Evolutionary conservation across 257 asterid species (phyloP).

Genomic region (Ehretia macrophylla): DNA sequence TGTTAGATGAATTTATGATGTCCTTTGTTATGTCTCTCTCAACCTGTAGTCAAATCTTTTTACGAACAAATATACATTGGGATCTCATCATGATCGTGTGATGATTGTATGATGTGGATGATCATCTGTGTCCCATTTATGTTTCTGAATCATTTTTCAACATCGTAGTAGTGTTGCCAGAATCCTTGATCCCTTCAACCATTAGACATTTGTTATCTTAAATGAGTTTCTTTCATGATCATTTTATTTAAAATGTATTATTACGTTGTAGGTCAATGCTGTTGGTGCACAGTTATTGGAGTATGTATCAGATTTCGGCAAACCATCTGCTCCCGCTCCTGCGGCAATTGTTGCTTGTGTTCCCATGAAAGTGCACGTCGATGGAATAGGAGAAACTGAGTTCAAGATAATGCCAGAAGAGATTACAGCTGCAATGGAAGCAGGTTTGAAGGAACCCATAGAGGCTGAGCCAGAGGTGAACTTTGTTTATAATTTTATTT

Average conservation of each 20-base stretch:
- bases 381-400: constrained; percentile 85
- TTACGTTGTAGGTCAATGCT: constrained; percentile 67
- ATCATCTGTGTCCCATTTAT: too few species aligned
- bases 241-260: constrained; percentile 3
- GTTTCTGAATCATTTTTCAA: too few species aligned
- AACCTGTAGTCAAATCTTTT: too few species aligned
- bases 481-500: constrained; percentile 11
- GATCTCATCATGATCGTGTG: too few species aligned
- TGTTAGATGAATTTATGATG: not conserved
- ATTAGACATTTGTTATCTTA: not conserved
- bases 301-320: constrained; percentile 89
- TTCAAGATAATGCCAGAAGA: constrained; percentile 78
- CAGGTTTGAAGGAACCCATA: constrained; percentile 84
- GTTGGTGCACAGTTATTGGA: constrained; percentile 92
- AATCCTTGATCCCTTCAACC: not conserved
- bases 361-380: constrained; percentile 73
- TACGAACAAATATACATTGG: too few species aligned
- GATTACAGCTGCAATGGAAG: constrained; percentile 74
- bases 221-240: not conserved
- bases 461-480: constrained; percentile 96
- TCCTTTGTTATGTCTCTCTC: too few species aligned
- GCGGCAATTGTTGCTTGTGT: constrained; percentile 99
- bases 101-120: too few species aligned
- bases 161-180: not conserved
- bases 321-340: constrained; percentile 86